Evolutionary conservation across 1,284 basidiomycete genomes (phyloP).

Genomic region (Fomitopsis schrenkii): DNA sequence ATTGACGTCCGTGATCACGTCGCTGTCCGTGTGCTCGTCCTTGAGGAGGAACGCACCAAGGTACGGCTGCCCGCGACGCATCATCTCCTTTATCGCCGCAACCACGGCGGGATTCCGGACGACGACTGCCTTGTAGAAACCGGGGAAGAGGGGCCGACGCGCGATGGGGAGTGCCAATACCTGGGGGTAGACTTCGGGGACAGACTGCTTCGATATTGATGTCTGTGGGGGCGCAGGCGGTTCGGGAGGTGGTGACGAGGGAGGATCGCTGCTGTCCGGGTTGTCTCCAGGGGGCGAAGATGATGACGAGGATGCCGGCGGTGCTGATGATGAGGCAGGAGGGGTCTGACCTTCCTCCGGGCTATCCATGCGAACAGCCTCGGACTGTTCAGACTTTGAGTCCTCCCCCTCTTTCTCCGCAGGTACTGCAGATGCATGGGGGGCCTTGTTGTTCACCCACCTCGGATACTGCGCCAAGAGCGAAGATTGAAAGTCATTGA

Average conservation of each 20-base stretch:
- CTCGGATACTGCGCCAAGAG: conserved; percentile 22
- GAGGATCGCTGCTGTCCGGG: conserved; percentile 25
- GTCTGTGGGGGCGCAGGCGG: conserved; percentile 38
- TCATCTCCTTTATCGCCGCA: conserved; percentile 93
- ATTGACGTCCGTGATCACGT: conserved; percentile 86
- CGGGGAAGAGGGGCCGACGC: conserved; percentile 93
- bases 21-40: conserved; percentile 90
- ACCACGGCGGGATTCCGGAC: conserved; percentile 90
- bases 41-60: conserved; percentile 97
- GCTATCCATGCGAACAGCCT: conserved; percentile 19
- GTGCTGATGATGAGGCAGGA: conserved; percentile 25
- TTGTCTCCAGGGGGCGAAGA: conserved; percentile 27
- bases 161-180: conserved; percentile 96
- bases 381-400: conserved; percentile 13
- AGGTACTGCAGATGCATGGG: conserved; percentile 11
- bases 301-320: conserved; percentile 23
- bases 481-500: conserved; percentile 25
- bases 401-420: conserved; percentile 10
- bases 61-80: conserved; percentile 96
- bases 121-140: conserved; percentile 97
- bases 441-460: conserved; percentile 24
- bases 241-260: conserved; percentile 30
- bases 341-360: conserved; percentile 23
- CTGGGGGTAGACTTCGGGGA: conserved; percentile 90
- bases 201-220: conserved; percentile 77